A percentile compares a stretch with the other conserved stretches of the same genome.
Evolutionary conservation across 192 early-diverging fungal genomes (phyloP).

Genomic region (Umbelopsis ramanniana): DNA sequence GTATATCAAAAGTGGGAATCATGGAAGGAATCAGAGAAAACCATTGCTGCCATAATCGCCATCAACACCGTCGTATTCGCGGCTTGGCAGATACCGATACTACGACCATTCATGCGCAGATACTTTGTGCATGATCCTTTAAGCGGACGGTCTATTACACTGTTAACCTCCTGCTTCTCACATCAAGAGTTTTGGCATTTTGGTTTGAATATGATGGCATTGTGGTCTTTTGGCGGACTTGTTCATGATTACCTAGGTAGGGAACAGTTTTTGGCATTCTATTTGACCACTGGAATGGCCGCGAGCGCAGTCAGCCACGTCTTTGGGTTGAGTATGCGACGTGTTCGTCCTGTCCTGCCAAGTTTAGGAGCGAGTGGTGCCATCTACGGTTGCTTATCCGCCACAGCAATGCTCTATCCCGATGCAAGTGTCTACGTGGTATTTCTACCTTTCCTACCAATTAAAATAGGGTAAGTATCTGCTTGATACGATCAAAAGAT

Average conservation of each 20-base stretch:
- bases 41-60: conserved; percentile 60
- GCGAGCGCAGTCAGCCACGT: conserved; percentile 73
- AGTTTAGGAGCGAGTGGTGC: conserved; percentile 86
- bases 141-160: conserved; percentile 66
- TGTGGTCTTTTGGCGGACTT: conserved; percentile 66
- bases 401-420: conserved; percentile 61
- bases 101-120: conserved; percentile 71
- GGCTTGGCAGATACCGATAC: conserved; percentile 69
- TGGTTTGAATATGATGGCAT: conserved; percentile 79
- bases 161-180: conserved; percentile 81
- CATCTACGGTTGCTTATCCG: conserved; percentile 71
- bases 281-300: conserved; percentile 69
- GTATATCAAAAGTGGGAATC: conserved; percentile 39
- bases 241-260: conserved; percentile 57
- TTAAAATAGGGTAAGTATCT: conserved; percentile 38
- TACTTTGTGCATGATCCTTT: conserved; percentile 83
- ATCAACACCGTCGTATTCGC: conserved; percentile 76
- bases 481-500: not conserved
- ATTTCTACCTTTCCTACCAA: conserved; percentile 61
- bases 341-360: conserved; percentile 53
- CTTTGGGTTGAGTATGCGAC: conserved; percentile 46
- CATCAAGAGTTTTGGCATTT: conserved; percentile 79
- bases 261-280: conserved; percentile 82
- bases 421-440: conserved; percentile 60
- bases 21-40: conserved; percentile 37